Percentiles rank a stretch among this genome's conserved stretches.
These are phyloP conservation scores for Nannizziopsis barbatae DNA, from an alignment of 2,329 filamentous ascomycete species.

Conservation along the genomic window DNA sequence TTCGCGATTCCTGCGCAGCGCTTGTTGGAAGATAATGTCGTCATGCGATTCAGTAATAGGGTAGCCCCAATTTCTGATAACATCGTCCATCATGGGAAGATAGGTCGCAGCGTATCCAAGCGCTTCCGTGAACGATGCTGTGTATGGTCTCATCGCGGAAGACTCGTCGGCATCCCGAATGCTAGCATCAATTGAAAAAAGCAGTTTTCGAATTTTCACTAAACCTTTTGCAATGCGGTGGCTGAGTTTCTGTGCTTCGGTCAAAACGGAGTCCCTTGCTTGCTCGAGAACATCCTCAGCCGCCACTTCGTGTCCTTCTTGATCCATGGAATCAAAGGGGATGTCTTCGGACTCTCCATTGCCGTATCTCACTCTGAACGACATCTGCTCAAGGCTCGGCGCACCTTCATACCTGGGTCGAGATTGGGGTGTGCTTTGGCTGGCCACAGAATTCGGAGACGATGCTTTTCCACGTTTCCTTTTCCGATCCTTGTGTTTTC, in stretches of 20 bases:
- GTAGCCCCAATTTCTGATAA: constrained; percentile 47
- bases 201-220: constrained; percentile 43
- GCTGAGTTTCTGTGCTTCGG: constrained; percentile 43
- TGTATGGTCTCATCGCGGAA: constrained; percentile 25
- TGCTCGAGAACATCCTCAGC: constrained; percentile 27
- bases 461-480: constrained; percentile 45
- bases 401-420: constrained; percentile 37
- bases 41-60: constrained; percentile 45
- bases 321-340: constrained; percentile 32
- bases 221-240: constrained; percentile 46
- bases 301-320: constrained; percentile 20
- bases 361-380: constrained; percentile 47
- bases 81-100: constrained; percentile 47
- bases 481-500: constrained; percentile 39
- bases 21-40: constrained; percentile 45
- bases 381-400: constrained; percentile 33
- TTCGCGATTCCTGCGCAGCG: constrained; percentile 45
- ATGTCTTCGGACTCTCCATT: constrained; percentile 52
- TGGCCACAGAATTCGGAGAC: constrained; percentile 34
- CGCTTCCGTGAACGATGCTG: constrained; percentile 31
- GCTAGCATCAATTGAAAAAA: constrained; percentile 43
- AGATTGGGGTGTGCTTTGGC: constrained; percentile 37
- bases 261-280: constrained; percentile 39
- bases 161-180: constrained; percentile 24
- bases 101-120: constrained; percentile 38